Evolutionary conservation across 345 rosid species (phyloP), one percentile per base, ranked within the genome.

Genomic region (Iberis pinnata): DNA sequence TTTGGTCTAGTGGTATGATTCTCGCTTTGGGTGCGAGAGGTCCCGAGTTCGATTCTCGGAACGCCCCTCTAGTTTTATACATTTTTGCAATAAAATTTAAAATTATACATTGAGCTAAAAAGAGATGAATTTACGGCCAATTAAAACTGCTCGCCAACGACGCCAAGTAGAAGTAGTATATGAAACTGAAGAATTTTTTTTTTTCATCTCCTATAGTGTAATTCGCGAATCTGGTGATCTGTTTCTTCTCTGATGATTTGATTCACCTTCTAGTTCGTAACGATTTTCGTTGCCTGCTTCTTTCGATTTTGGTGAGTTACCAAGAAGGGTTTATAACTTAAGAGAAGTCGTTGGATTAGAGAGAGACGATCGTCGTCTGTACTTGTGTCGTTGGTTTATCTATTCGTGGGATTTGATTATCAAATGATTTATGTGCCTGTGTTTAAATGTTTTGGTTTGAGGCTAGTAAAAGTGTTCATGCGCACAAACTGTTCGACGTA

Each of bases 21-120:
- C 88, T 88, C 66, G 84, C 86, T 89, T 80, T 76, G 84, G 88
- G 88, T 78, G 88, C 77, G 76, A 84, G 88, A 80, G 80, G 85
- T 86, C 88, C 76, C 69, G 76, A 84, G 83, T 80, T 79, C 58
- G 70, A 76, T 84, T 84, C 87, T 76, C 76, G 73, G 78, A 80
- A 77, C 68, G 81, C 80, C 89, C 84, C 88, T 9, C 33, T 1
- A 0, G 0, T 9, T 6, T 1, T 29, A 5, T 29, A 9, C 33
- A 9, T 7, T 29, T 29, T 7, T 7, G n/a, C n/a, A n/a, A n/a
- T n/a, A n/a, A n/a, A n/a, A n/a, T n/a, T n/a, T n/a, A n/a, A n/a
- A 29, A 29, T 7, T 29, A 29, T 27, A 13, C n/a, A 5, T 8
- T 29, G 5, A 24, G 47, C 45, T 51, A 13, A 19, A 5, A 51